Evolutionary conservation across 768 basidiomycete species (phyloP), one percentile per base, ranked within the genome.

Genomic region (Mycena vitilis): DNA sequence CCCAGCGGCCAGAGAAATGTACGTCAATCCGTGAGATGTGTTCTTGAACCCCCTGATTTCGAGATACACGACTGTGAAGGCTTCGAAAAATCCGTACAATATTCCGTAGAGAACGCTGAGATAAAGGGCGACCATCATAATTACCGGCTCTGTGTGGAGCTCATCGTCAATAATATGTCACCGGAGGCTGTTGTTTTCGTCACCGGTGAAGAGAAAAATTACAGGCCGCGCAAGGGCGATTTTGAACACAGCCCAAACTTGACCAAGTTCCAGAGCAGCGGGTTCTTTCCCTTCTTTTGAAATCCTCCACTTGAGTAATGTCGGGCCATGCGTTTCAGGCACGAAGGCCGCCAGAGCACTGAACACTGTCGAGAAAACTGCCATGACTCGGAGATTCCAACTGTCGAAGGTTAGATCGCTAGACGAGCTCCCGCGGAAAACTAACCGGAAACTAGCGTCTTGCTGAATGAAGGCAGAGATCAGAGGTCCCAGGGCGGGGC

Each of bases 21-120:
- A 72, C 1, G 71, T 72, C 38, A 72, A 36, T 10, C 71, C 71
- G 40, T 63, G 66, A 15, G 71, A 72, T 12, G 60, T 66, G 13
- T 13, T 36, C 18, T 51, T 25, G 44, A 72, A 69, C 0, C 67
- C 67, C 16, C 71, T 56, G 23, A 66, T 72, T 22, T 68, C 60
- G 30, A 72, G 57, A 34, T 55, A 72, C 2, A 72, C 71, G 5
- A 72, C 52, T 4, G 45, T 53, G 40, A 69, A 67, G 1, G 60
- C 64, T 18, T 72, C 71, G n/a, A 72, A 72, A 44, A 72, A 69
- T 0, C 71, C 67, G 36, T 72, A 72, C 40, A 72, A 47, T n/a
- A 69, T 72, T 15, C 71, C 71, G 22, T 72, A 72, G 9, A 72
- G 54, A 20, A 69, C 36, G 42, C 67, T 69, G 25, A 72, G 64